Base-by-base conservation (phyloP, 1,284 basidiomycete genomes). In the Phellinidium pouzarii region DNA sequence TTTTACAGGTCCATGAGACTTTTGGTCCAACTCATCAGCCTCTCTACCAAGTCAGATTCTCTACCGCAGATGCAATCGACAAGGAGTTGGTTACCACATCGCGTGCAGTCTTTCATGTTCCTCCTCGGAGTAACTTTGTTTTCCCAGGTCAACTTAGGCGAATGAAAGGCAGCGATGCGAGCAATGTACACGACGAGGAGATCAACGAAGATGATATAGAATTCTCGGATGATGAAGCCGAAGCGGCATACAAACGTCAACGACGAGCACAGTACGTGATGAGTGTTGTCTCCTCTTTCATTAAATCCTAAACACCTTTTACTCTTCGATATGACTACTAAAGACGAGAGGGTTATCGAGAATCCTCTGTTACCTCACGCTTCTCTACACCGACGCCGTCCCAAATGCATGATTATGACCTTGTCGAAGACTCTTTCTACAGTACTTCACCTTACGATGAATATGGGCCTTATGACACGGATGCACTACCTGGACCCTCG, bases 171-270 rank as follows among this genome's bases (percentile, higher is more conserved):
- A 92, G 88, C 61, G 91, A 94, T 60, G 91, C 92, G n/a, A 92
- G 89, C 64, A 94, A 94, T 65, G 76, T 91, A 5, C 82, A 91
- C 60, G 92, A 94, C 61, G 91, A 94, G 67, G 91, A 94, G 63
- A 85, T 88, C 1, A 86, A 73, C 2, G 91, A 88, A 11, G 80
- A 91, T 52, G 91, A 94, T 62, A 62, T 91, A 17, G 91, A 94
- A 61, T 95, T 92, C 64, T 91, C 88, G 4, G 92, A 95, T 57
- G 91, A 95, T 60, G 91, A 95, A 64, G 78, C 83, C 51, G 92
- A 95, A 64, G 79, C 80, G 14, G 80, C 79, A 31, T 76, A 82
- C 61, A 86, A 78, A 65, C 73, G 76, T 49, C 71, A 68, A 41
- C 63, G 75, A 41, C 80, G 78, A 62, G 71, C 73, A 62, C 79